Percentiles rank a stretch among this genome's conserved stretches.
phyloP scores from a whole-genome alignment of 306 rosid species.

The Dalbergia oliveri region DNA sequence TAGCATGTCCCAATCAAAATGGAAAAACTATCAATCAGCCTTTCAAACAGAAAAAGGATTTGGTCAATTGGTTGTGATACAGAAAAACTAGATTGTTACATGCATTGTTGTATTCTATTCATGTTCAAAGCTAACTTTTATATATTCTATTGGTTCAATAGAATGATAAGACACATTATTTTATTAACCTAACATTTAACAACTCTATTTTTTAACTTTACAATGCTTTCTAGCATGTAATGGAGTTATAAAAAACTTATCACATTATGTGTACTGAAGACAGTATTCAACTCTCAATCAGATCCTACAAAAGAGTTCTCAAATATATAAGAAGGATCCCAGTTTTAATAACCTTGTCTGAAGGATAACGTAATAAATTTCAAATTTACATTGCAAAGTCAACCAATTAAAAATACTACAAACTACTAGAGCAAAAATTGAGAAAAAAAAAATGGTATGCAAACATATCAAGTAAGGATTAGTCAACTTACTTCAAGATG shows the following conservation, averaged over 20 bases:
- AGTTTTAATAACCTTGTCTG: constrained; percentile 2
- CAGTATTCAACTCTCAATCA: neutral
- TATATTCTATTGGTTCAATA: neutral
- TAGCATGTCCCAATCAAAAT: neutral
- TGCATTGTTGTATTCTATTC: neutral
- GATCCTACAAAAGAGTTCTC: neutral
- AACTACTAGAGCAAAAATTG: neutral
- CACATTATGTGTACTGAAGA: neutral
- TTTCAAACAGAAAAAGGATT: neutral
- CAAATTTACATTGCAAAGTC: constrained; percentile 36
- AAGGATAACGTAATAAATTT: constrained; percentile 20
- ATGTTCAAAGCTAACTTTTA: neutral
- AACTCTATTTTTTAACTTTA: neutral
- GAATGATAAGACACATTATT: neutral
- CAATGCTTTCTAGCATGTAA: neutral
- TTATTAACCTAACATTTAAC: neutral
- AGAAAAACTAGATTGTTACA: neutral
- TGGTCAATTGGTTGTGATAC: neutral
- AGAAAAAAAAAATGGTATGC: neutral
- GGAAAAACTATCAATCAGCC: neutral
- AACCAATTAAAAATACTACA: constrained; percentile 17
- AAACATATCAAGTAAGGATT: constrained; percentile 15
- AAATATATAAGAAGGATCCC: constrained; percentile 24
- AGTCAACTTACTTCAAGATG: constrained; percentile 66
- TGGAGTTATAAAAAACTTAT: neutral